Conservation (phyloP, 1,139 yeast genomes). For the Suhomyces bribrorum region DNA sequence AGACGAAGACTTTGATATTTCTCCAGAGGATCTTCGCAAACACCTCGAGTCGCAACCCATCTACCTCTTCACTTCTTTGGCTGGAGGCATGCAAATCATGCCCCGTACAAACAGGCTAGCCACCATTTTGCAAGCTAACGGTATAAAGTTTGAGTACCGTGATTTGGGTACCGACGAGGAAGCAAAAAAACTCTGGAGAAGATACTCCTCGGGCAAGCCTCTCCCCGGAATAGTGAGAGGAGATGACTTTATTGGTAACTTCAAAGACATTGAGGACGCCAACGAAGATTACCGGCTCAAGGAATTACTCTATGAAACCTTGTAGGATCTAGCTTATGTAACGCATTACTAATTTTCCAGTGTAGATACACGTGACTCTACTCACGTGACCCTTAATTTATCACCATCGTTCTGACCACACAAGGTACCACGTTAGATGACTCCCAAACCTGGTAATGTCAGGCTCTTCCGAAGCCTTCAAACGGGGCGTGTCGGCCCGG, state of each 20-base stretch:
- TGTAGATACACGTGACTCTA: no score
- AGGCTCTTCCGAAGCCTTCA: not conserved
- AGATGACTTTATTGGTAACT: constrained; percentile 83
- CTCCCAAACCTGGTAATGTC: not conserved
- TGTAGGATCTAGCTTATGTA: no score
- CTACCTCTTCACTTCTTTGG: constrained; percentile 80
- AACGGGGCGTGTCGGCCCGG: not conserved
- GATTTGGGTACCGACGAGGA: constrained; percentile 89
- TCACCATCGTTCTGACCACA: not conserved
- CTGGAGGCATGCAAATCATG: constrained; percentile 85
- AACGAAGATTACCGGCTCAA: constrained; percentile 78
- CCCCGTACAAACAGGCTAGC: constrained; percentile 77
- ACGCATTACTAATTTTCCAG: no score
- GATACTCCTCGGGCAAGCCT: constrained; percentile 69
- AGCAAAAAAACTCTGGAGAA: constrained; percentile 84
- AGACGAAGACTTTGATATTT: constrained; percentile 37
- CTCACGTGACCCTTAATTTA: not conserved
- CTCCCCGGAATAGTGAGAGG: constrained; percentile 94
- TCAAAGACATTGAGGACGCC: constrained; percentile 79
- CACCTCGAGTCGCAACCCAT: constrained; percentile 59
- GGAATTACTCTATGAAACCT: constrained; percentile 54
- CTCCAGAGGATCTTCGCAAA: constrained; percentile 49
- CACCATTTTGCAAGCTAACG: constrained; percentile 76
- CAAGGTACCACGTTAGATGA: not conserved
- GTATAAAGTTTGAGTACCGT: constrained; percentile 63